Percentiles rank a stretch among this genome's conserved stretches.
These are phyloP conservation scores for Penicillium brevicompactum DNA, from an alignment of 2,329 filamentous ascomycete genomes.

Conservation along the genomic window DNA sequence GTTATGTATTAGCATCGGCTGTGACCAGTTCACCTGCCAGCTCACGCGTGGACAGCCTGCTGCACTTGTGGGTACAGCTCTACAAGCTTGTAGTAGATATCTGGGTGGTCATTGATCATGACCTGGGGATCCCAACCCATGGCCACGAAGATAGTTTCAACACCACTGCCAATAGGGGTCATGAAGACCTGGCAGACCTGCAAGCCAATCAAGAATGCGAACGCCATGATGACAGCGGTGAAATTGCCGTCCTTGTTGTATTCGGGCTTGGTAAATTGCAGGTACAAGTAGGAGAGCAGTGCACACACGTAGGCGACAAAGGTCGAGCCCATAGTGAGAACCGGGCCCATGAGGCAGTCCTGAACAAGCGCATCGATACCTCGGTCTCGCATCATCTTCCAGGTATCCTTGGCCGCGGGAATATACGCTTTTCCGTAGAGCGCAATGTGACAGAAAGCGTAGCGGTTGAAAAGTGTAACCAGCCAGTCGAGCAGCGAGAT, in stretches of 20 bases:
- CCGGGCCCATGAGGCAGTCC: slow-evolving; percentile 77
- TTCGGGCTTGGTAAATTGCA: slow-evolving; percentile 75
- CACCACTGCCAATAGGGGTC: slow-evolving; percentile 82
- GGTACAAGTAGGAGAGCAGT: slow-evolving; percentile 82
- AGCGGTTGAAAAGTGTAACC: slow-evolving; percentile 85
- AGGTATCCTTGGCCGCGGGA: slow-evolving; percentile 83
- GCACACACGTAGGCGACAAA: slow-evolving; percentile 84
- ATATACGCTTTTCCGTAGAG: slow-evolving; percentile 90
- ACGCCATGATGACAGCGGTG: slow-evolving; percentile 78
- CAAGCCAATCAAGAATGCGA: slow-evolving; percentile 84
- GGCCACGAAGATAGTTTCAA: slow-evolving; percentile 90
- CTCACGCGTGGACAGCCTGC: slow-evolving; percentile 70
- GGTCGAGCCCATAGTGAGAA: slow-evolving; percentile 72
- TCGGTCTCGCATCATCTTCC: slow-evolving; percentile 87
- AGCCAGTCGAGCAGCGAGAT: slow-evolving; percentile 81
- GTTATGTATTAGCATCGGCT: not conserved
- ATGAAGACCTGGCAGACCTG: slow-evolving; percentile 90
- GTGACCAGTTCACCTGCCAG: not conserved
- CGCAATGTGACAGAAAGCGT: slow-evolving; percentile 90
- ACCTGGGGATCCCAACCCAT: slow-evolving; percentile 67
- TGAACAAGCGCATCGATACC: slow-evolving; percentile 90
- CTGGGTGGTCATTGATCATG: slow-evolving; percentile 76
- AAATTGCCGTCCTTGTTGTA: slow-evolving; percentile 72
- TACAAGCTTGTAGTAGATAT: slow-evolving; percentile 78
- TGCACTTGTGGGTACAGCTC: slow-evolving; percentile 82